Base-by-base conservation (phyloP, 2,329 filamentous ascomycete species). In the Proliferodiscus dingleyae region DNA sequence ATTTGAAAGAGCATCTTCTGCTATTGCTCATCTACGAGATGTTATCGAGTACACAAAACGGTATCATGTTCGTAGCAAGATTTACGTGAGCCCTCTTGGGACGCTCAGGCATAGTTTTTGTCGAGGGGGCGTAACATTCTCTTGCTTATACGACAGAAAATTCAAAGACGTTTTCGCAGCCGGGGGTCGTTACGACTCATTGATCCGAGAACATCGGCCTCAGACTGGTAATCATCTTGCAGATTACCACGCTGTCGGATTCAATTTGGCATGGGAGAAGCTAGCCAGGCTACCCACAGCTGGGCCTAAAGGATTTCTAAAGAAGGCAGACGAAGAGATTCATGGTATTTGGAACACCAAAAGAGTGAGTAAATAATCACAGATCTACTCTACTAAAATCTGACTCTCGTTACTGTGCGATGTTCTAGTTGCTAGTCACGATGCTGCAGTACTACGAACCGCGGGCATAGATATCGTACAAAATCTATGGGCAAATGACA, bases 81-180 rank as follows among this genome's bases (percentile, higher is more conserved):
- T 95, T 22, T 94, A 90, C 59, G 74, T 97, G 55, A 87, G 82
- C 53, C 90, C 91, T 0, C 73, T 98, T 5, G 87, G 83, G 61
- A 94, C 87, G 64, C 79, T 94, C 60, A 95, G 95, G 60, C 90
- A 96, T 61, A 86, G 84, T 46, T 96, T 97, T 63, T 98, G 93
- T 65, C 73, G 79, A 15, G 85, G 86, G 1, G 90, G 90, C 6
- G 73, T 97, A 22, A 72, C 97, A 34, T 97, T 98, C 63, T 87
- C 94, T 50, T 96, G 89, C 59, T 70, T 96, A 2, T 89, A 90
- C 53, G 91, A 97, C 63, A 83, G 79, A 51, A 94, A 89, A 63
- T 78, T 84, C 50, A 83, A 79, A 56, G 85, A 93, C 56, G 87
- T 97, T 0, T 89, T 97, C 60, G 93, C 91, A 5, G 93, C 90